Conservation (phyloP, 2,329 filamentous ascomycete species). For the Clonostachys rosea region DNA sequence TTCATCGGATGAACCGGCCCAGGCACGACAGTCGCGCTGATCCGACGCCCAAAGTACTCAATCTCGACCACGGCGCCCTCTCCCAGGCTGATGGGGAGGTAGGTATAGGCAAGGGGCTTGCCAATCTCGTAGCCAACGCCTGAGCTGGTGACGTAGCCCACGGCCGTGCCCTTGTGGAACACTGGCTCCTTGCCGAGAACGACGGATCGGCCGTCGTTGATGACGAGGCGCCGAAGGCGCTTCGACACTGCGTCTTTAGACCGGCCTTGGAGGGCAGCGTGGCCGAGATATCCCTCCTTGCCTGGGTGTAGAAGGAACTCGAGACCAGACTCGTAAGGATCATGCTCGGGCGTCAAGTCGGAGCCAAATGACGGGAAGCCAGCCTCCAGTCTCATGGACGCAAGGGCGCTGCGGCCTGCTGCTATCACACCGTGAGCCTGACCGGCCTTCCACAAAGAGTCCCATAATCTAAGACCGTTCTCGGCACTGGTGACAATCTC, state of each 20-base stretch:
- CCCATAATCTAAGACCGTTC: constrained; percentile 53
- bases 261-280: constrained; percentile 36
- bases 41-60: constrained; percentile 54
- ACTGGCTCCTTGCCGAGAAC: constrained; percentile 61
- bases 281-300: constrained; percentile 47
- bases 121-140: constrained; percentile 56
- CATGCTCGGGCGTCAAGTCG: constrained; percentile 57
- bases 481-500: constrained; percentile 58
- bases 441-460: constrained; percentile 49
- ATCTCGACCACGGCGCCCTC: constrained; percentile 50
- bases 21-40: constrained; percentile 45
- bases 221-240: constrained; percentile 41
- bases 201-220: constrained; percentile 52
- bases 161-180: constrained; percentile 35
- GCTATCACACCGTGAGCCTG: constrained; percentile 50
- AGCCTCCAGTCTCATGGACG: constrained; percentile 53
- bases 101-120: constrained; percentile 56
- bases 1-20: constrained; percentile 28
- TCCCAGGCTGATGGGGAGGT: constrained; percentile 38
- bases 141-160: constrained; percentile 56
- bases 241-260: constrained; percentile 25
- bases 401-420: constrained; percentile 53
- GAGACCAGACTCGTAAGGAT: constrained; percentile 55
- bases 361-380: constrained; percentile 52
- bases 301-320: constrained; percentile 44